Evolutionary conservation across 257 asterid genomes (phyloP), one percentile per base, ranked within the genome.

Genomic region (Capsicum rhomboideum): DNA sequence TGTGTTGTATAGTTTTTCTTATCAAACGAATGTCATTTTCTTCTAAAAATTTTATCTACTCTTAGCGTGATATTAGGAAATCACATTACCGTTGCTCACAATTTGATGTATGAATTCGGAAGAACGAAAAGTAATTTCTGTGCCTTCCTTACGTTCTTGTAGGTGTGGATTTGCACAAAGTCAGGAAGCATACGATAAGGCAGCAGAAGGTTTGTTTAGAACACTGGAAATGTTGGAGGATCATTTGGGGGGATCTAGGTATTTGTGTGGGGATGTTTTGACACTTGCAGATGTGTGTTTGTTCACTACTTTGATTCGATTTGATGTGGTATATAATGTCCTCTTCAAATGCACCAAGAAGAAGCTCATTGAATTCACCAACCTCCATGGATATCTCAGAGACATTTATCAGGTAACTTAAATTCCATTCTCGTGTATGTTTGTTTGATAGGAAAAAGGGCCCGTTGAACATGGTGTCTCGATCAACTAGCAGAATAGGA

Each of bases 111-210:
- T 14, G 20, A 34, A 12, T 68, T 68, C 9, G 3, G 52, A 68
- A 68, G 52, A n/a, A 69, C 29, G 13, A 18, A 28, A 44, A 14
- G 44, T 17, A 55, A 37, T 42, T 21, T 46, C 1, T n/a, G 55
- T 42, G 84, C 23, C 58, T 61, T 81, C 61, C 77, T 81, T 44
- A 68, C 1, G 31, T 17, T 54, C 11, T 23, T 83, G 86, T 79
- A 94, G 99, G 90, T 96, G 99, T 66, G 99, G 99, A 68, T 97
- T 97, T 86, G 99, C 99, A 4, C 97, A 97, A 86, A 95, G 94
- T 85, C 99, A 97, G 83, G 98, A 90, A 84, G 98, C 98, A 0
- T 97, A 97, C 63, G 93, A 97, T 40, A 68, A 6, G 0, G 95
- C 98, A 0, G 97, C 90, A 13, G 89, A 84, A 0, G 96, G 91